Base-by-base conservation (phyloP, 257 asterid species). In the Nicotiana benthamiana region DNA sequence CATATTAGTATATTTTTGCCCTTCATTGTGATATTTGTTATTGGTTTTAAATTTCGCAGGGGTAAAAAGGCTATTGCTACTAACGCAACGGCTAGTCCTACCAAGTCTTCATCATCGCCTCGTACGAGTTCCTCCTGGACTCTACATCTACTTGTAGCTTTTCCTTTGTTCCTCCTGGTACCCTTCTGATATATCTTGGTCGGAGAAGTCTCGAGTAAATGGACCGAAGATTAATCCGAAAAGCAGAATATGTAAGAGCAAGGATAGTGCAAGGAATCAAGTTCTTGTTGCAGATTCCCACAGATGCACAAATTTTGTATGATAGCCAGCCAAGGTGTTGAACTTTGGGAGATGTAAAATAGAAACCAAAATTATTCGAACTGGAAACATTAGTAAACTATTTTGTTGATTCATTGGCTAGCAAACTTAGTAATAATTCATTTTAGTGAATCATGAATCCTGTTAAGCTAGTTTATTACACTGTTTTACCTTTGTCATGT, bases 51-150 rank as follows among this genome's bases (percentile, higher is more conserved):
- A 56, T 56, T 64, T 60, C 57, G 52, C 91, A 94, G 98, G 92
- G 83, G 87, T 82, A 89, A 87, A 84, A 88, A 72, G 84, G 90
- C 97, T 27, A 81, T 89, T 1, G 74, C 94, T 0, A 84, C 84
- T 78, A 91, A 86, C 80, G 62, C 89, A 61, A 87, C 96, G 0
- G 68, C 81, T 3, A 85, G 57, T 77, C 80, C 90, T 63, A n/a
- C 90, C 63, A 89, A 43, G 82, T 82, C 97, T 17, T 82, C 93
- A 74, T 84, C 94, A 4, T 81, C 88, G 6, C 62, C 22, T 8
- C 78, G 11, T 32, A 80, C 67, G 54, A 80, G 63, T 66, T 82
- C 82, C 13, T 3, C 6, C 20, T 32, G 82, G 78, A 24, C 82
- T 80, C 80, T 86, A 22, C 84, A 86, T 72, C 68, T 87, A 79